Evolutionary conservation across 129 eudicot genomes (phyloP), one percentile per base, ranked within the genome.

Genomic region (Calendula officinalis): DNA sequence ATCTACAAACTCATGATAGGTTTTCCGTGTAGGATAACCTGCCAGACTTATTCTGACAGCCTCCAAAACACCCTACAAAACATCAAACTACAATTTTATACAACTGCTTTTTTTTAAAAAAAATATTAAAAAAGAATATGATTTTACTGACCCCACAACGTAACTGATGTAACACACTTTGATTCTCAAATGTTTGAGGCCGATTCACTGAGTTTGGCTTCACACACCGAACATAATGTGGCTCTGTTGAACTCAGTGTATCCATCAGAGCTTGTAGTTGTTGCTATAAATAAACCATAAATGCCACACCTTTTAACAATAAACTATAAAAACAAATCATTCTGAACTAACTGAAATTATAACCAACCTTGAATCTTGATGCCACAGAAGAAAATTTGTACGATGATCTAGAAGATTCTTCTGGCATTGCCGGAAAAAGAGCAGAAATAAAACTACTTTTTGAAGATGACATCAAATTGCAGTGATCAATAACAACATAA

Each of bases 261-360:
- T 88, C 99, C 99, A 92, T 92, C 38, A 92, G 89, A 38, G 99
- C 89, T 86, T 92, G 99, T 60, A 92, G 86, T 88, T 92, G 99
- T 92, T 83, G 96, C 99, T 92, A 76, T 77, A 80, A 68, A 32
- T 48, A 37, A 38, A 66, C 61, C 16, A 47, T 38, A 34, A 74
- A 5, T 4, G 39, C 50, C n/a, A 2, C n/a, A n/a, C n/a, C n/a
- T n/a, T n/a, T 66, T 3, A 7, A 35, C 34, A 35, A 13, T 42
- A 42, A 61, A 44, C 16, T 61, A 53, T 36, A 15, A 47, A 49
- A 22, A 46, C 30, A 37, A 37, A 12, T n/a, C n/a, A n/a, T n/a
- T n/a, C n/a, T n/a, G n/a, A n/a, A n/a, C n/a, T n/a, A n/a, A n/a
- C n/a, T 2, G 4, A 39, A 38, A 1, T 30, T 49, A 74, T 64